A percentile compares a stretch with the other conserved stretches of the same genome.
Conservation (phyloP, 768 basidiomycete genomes). For the Cystoderma amianthinum region DNA sequence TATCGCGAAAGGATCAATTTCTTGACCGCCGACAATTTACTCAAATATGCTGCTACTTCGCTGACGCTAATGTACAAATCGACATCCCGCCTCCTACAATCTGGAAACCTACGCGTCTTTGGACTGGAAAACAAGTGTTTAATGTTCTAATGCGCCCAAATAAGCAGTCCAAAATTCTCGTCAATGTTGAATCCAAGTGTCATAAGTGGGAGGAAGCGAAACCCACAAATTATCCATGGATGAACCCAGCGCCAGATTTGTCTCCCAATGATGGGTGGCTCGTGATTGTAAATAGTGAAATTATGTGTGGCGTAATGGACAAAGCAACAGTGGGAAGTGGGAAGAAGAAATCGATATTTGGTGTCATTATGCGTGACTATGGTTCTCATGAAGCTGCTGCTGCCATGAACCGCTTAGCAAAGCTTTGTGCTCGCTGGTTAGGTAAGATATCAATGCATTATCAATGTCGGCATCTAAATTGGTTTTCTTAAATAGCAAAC, state of each 20-base stretch:
- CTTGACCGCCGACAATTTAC: constrained; percentile 93
- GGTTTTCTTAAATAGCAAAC: constrained; percentile 57
- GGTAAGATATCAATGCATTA: constrained; percentile 36
- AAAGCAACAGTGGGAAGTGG: constrained; percentile 96
- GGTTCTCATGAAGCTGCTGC: constrained; percentile 90
- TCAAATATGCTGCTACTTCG: constrained; percentile 93
- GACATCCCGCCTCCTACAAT: constrained; percentile 95
- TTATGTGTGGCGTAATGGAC: constrained; percentile 99
- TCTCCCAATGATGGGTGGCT: constrained; percentile 98
- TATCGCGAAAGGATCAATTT: constrained; percentile 89
- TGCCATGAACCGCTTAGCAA: constrained; percentile 95
- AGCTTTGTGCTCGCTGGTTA: constrained; percentile 90
- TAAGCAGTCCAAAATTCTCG: constrained; percentile 69
- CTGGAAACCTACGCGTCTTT: constrained; percentile 85
- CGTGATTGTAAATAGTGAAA: constrained; percentile 94
- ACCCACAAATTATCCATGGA: constrained; percentile 47
- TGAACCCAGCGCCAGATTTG: constrained; percentile 69
- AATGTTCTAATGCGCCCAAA: constrained; percentile 95
- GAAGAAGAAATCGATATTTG: constrained; percentile 99
- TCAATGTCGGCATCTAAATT: constrained; percentile 6
- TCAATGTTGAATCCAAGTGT: constrained; percentile 96
- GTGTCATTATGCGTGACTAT: constrained; percentile 95
- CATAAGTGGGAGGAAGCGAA: constrained; percentile 81
- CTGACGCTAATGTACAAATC: constrained; percentile 86
- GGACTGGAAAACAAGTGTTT: constrained; percentile 99